A percentile compares a stretch with the other conserved stretches of the same genome.
Evolutionary conservation across 495 filamentous ascomycete genomes (phyloP).

Genomic region (Penicillium cosmopolitanum): DNA sequence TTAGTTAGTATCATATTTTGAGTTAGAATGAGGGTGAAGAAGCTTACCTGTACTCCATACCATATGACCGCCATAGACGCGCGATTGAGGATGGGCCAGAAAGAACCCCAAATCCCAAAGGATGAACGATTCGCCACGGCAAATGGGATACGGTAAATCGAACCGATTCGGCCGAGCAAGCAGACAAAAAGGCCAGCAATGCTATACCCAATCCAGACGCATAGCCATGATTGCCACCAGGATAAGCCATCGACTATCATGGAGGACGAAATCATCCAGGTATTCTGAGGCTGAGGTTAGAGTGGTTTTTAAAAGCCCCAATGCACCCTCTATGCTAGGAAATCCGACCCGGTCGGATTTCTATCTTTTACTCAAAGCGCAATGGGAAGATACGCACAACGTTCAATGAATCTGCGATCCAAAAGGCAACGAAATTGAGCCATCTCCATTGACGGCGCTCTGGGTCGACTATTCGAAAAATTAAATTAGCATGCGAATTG

Average conservation of each 20-base stretch:
- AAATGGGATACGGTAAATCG: constrained; percentile 83
- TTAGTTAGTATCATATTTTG: too few species aligned
- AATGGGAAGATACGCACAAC: constrained; percentile 53
- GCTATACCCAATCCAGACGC: constrained; percentile 79
- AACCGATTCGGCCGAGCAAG: constrained; percentile 77
- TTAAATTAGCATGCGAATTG: too few species aligned
- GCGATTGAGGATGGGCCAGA: constrained; percentile 89
- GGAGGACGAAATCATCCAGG: constrained; percentile 90
- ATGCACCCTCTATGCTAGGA: too few species aligned
- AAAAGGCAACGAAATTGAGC: constrained; percentile 88
- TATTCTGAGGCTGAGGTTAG: constrained; percentile 56
- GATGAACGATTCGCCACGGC: constrained; percentile 72
- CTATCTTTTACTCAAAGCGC: neutral
- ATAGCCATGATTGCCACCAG: constrained; percentile 94
- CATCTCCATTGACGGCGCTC: constrained; percentile 81
- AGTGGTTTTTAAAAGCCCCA: too few species aligned
- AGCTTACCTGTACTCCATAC: constrained; percentile 71
- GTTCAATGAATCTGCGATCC: constrained; percentile 91
- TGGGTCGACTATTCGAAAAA: constrained; percentile 63
- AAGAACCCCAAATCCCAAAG: constrained; percentile 83
- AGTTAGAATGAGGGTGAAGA: neutral
- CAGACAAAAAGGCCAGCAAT: constrained; percentile 75
- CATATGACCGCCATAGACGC: constrained; percentile 74
- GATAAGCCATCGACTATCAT: constrained; percentile 75
- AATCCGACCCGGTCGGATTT: too few species aligned